Percentiles rank a stretch among this genome's conserved stretches.
phyloP scores from a whole-genome alignment of 2,329 filamentous ascomycete species.

The Lasiodiplodia hormozganensis region DNA sequence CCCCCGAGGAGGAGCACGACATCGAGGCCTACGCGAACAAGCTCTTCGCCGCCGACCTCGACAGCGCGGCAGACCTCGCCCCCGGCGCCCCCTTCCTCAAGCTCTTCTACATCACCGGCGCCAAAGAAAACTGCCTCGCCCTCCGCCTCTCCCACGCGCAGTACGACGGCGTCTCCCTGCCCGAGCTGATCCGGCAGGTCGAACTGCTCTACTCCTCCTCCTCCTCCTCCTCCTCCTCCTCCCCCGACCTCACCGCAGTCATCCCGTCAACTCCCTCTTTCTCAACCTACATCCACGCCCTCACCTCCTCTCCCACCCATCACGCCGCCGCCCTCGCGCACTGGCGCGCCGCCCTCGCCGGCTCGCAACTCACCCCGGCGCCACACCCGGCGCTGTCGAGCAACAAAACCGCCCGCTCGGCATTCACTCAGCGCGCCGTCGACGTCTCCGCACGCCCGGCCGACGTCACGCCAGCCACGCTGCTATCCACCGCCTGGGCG shows the following conservation, averaged over 20 bases:
- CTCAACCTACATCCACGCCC: constrained; percentile 53
- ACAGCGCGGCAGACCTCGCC: constrained; percentile 56
- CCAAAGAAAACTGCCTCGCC: constrained; percentile 57
- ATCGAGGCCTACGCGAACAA: constrained; percentile 60
- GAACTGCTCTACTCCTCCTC: constrained; percentile 59
- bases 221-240: constrained; percentile 40
- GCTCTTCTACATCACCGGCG: constrained; percentile 52
- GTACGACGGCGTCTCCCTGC: constrained; percentile 72
- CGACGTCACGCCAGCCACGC: constrained; percentile 67
- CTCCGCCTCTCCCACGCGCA: constrained; percentile 73
- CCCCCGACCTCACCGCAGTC: constrained; percentile 45
- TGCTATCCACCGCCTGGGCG: constrained; percentile 73
- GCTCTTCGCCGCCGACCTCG: constrained; percentile 63
- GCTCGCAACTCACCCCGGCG: constrained; percentile 51
- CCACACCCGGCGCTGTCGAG: constrained; percentile 49
- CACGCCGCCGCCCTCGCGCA: constrained; percentile 69
- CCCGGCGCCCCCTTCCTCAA: constrained; percentile 67
- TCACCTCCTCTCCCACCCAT: constrained; percentile 61
- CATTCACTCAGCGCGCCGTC: constrained; percentile 40
- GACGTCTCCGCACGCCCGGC: constrained; percentile 52
- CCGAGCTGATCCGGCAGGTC: constrained; percentile 67
- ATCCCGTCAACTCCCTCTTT: constrained; percentile 49
- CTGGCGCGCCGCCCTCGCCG: constrained; percentile 64
- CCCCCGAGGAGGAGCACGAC: constrained; percentile 52
- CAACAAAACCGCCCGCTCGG: constrained; percentile 41